Conservation (phyloP, 306 rosid species). For the Sindora glabra region DNA sequence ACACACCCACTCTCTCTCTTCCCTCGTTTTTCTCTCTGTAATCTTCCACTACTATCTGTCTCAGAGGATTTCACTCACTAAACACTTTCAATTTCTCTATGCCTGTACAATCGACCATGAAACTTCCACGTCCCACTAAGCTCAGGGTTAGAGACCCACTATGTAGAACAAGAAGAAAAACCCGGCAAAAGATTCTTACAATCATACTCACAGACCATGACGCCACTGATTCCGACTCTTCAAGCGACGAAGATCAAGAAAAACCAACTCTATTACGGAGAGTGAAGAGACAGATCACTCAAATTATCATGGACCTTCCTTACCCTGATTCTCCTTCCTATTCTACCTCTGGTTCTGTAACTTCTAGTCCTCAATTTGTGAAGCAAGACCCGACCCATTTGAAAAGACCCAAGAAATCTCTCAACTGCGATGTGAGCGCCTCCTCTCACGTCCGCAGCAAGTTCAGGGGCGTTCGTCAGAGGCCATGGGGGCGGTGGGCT, state of each 20-base stretch:
- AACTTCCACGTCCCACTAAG: slow-evolving; percentile 22
- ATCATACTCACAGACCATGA: slow-evolving; percentile 69
- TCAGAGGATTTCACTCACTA: neutral
- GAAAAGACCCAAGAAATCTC: slow-evolving; percentile 9
- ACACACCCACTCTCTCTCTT: too few relatives aligned
- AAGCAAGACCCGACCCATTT: too few relatives aligned
- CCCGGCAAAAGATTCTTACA: slow-evolving; percentile 37
- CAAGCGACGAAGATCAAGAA: slow-evolving; percentile 38
- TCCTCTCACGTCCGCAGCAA: slow-evolving; percentile 10
- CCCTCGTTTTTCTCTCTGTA: too few relatives aligned
- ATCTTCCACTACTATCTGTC: too few relatives aligned
- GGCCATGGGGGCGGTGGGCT: slow-evolving; percentile 91
- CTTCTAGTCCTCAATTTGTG: too few relatives aligned
- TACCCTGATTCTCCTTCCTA: neutral
- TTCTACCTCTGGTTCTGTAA: neutral
- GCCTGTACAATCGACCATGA: neutral
- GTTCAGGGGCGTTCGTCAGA: slow-evolving; percentile 63
- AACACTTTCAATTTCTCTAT: neutral
- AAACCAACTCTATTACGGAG: neutral
- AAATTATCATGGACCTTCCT: slow-evolving; percentile 21
- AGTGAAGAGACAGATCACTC: slow-evolving; percentile 35
- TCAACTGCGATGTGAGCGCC: neutral
- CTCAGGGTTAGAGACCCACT: slow-evolving; percentile 8
- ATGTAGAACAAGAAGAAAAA: slow-evolving; percentile 13
- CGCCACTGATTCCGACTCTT: slow-evolving; percentile 73